Evolutionary conservation across 371 early-diverging fungal genomes (phyloP), one percentile per base, ranked within the genome.

Genomic region (Mucor indicus): DNA sequence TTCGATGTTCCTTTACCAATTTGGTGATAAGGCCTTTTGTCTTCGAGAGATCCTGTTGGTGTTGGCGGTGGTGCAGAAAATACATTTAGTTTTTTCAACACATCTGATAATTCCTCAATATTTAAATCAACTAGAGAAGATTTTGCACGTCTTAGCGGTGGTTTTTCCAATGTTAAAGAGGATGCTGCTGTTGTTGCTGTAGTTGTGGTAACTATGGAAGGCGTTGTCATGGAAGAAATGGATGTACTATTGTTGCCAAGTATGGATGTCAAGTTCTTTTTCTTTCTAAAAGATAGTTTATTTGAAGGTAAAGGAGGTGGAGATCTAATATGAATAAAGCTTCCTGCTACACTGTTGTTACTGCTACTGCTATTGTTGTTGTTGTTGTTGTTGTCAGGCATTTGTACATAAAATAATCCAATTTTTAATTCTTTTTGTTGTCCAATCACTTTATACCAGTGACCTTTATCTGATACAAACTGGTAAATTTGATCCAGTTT

Each of bases 391-490:
- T 44, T 52, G 22, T 60, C 63, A 19, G 68, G 74, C 74, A 74
- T 74, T 12, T 62, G 58, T 4, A 74, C 70, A 35, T 69, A 62
- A 53, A 70, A 74, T 16, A 74, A 31, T 9, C 74, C 74, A 6
- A 60, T 64, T 22, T 65, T 64, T 1, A 74, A 17, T 20, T 69
- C 64, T 27, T 43, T 43, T 11, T 50, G 44, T n/a, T 44, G 44
- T 15, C 31, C 37, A 13, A 36, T 16, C 10, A 74, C 21, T 10
- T 59, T 29, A 12, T 51, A 51, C 74, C 74, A 74, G 10, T 45
- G 50, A 38, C 68, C 74, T 32, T 70, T 74, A 30, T 74, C 74
- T 3, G 58, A 57, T 4, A 74, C 68, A 57, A 67, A 69, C 12
- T 52, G 55, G 38, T 67, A 62, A 16, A 74, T 65, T 17, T 70